These are phyloP conservation scores for Wickerhamia fluorescens DNA, from an alignment of 805 yeast species.

Conservation along the genomic window DNA sequence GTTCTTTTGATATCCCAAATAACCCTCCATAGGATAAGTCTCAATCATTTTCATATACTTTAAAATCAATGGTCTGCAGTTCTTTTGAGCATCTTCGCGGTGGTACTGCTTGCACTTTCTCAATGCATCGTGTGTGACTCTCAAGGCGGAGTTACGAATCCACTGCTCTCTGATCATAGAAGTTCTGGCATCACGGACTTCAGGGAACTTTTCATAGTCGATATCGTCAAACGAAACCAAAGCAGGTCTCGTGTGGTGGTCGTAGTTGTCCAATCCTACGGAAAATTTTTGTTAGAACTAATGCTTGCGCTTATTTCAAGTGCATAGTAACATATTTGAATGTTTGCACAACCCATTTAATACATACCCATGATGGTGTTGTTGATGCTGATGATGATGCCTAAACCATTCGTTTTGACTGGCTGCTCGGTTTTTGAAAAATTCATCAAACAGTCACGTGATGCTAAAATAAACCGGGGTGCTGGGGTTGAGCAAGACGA, in stretches of 20 bases:
- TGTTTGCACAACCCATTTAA: not conserved
- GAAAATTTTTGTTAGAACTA: conserved; percentile 11
- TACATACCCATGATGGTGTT: conserved; percentile 14
- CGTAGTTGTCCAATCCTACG: conserved; percentile 26
- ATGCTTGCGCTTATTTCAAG: too few species aligned
- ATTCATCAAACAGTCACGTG: too few species aligned
- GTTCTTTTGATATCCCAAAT: conserved; percentile 80
- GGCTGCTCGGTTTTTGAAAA: too few species aligned
- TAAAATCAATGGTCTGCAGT: conserved; percentile 74
- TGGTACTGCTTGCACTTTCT: conserved; percentile 67
- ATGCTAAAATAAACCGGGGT: too few species aligned
- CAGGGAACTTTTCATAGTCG: conserved; percentile 59
- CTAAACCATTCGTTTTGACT: too few species aligned
- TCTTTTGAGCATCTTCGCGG: conserved; percentile 48
- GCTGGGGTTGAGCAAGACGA: too few species aligned
- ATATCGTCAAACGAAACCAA: conserved; percentile 79
- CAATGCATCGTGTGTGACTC: conserved; percentile 64
- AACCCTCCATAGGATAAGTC: conserved; percentile 60
- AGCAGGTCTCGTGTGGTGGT: conserved; percentile 50
- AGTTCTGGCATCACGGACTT: conserved; percentile 66
- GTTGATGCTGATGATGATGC: too few species aligned
- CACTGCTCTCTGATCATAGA: conserved; percentile 76
- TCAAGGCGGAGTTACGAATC: conserved; percentile 61
- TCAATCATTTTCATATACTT: conserved; percentile 74
- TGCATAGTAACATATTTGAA: too few species aligned